Conservation (phyloP, 139 green algal species). For the Coccomyxa sp. region DNA sequence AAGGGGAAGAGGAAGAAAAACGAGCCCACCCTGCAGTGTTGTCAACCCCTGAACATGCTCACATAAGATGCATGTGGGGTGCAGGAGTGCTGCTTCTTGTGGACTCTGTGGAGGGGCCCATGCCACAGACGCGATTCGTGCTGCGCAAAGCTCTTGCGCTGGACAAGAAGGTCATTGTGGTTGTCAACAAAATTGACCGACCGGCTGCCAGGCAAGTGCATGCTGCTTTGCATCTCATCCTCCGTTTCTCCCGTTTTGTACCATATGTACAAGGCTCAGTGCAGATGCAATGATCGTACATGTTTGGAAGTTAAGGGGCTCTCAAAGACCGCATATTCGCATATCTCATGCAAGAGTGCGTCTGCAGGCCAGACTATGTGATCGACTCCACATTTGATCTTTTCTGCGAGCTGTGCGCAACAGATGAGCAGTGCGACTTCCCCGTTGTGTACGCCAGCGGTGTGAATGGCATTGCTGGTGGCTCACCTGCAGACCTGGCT, state of each 20-base stretch:
- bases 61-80: neutral
- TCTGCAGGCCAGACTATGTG: conserved; percentile 71
- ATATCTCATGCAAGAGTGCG: neutral
- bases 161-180: conserved; percentile 94
- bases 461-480: conserved; percentile 83
- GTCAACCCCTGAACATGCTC: neutral
- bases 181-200: conserved; percentile 99
- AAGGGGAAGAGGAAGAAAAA: neutral
- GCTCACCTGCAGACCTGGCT: conserved; percentile 54
- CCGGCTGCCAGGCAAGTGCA: conserved; percentile 41
- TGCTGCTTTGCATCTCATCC: neutral
- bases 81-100: conserved; percentile 95
- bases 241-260: neutral
- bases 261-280: neutral
- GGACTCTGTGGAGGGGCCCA: conserved; percentile 94
- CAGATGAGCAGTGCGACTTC: conserved; percentile 95
- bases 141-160: conserved; percentile 93
- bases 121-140: conserved; percentile 99
- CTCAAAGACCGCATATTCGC: no score
- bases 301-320: no score
- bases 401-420: conserved; percentile 92
- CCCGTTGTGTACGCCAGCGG: conserved; percentile 91
- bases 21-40: neutral
- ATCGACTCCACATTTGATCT: conserved; percentile 93
- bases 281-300: no score